Base-by-base conservation (phyloP, 495 filamentous ascomycete species). In the Hyaloscypha hepaticicola region DNA sequence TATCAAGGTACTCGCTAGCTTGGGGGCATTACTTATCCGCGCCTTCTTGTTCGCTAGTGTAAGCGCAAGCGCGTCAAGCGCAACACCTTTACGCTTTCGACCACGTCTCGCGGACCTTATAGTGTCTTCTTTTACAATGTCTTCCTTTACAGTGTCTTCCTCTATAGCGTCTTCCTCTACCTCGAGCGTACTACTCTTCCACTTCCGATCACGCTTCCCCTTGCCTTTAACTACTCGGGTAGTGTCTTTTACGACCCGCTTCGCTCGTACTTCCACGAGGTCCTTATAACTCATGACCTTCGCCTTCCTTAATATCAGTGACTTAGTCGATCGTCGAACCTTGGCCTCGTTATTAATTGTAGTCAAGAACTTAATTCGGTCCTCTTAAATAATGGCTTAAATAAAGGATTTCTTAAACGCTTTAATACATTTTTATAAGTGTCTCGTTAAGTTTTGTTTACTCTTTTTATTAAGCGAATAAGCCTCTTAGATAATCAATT, bases 221-320 rank as follows among this genome's bases (percentile, higher is more conserved):
- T 63, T 63, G 53, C 65, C 65, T 53, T 66, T 67, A 26, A 52
- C 65, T 63, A 7, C 59, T 58, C 59, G 12, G 27, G 60, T 25
- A 71, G 59, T 26, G 55, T 74, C 61, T 74, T 60, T 67, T 75
- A 45, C 48, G 29, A 49, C 52, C 51, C 71, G 72, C 64, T 73
- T 72, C 60, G 69, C 72, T 68, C 73, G 72, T 72, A 69, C 73
- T 66, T 71, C 65, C 62, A 73, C 67, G 31, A 77, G 68, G 65
- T 77, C 71, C 68, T 77, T 67, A 71, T 73, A 77, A 69, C 70
- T 76, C 69, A 75, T 75, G 0, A 74, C 74, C 66, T 73, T 76
- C 55, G 65, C 72, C 60, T 52, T 52, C 49, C 9, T 45, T 14
- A 61, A 45, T 45, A 61, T 25, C 25, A 61, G 52, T 50, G 59